Conservation (phyloP, 2,329 filamentous ascomycete genomes). For the Beauveria sp. region DNA sequence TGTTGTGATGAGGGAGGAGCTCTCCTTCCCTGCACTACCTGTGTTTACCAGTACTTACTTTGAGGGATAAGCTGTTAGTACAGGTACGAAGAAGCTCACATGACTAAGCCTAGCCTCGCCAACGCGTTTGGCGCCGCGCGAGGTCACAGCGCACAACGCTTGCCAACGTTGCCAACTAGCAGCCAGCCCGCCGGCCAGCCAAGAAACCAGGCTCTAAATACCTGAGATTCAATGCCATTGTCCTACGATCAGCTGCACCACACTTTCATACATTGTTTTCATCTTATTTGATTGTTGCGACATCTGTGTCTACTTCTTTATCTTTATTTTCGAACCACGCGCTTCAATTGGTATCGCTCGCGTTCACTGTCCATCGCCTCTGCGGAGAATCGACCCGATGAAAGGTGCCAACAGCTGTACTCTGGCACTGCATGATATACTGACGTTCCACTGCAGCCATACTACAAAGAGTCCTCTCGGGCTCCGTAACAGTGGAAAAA, state of each 20-base stretch:
- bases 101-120: neutral
- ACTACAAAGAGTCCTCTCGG: constrained; percentile 86
- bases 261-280: too few relatives aligned
- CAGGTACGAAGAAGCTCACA: neutral
- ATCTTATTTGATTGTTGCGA: too few relatives aligned
- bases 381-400: neutral
- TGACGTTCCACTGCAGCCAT: constrained; percentile 54
- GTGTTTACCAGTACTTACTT: neutral
- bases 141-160: neutral
- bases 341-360: neutral
- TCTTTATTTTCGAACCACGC: neutral
- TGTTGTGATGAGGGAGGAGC: neutral
- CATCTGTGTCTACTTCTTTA: too few relatives aligned
- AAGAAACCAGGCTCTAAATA: too few relatives aligned
- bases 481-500: constrained; percentile 90
- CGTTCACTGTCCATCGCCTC: neutral
- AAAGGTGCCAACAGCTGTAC: neutral
- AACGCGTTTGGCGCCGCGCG: neutral
- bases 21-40: neutral
- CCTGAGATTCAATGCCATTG: too few relatives aligned
- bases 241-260: too few relatives aligned
- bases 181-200: too few relatives aligned
- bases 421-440: neutral
- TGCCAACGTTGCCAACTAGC: too few relatives aligned
- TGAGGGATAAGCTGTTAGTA: neutral